Percentiles rank a stretch among this genome's conserved stretches.
phyloP scores from a whole-genome alignment of 495 filamentous ascomycete genomes.

The Penicillium dipodomyicola region DNA sequence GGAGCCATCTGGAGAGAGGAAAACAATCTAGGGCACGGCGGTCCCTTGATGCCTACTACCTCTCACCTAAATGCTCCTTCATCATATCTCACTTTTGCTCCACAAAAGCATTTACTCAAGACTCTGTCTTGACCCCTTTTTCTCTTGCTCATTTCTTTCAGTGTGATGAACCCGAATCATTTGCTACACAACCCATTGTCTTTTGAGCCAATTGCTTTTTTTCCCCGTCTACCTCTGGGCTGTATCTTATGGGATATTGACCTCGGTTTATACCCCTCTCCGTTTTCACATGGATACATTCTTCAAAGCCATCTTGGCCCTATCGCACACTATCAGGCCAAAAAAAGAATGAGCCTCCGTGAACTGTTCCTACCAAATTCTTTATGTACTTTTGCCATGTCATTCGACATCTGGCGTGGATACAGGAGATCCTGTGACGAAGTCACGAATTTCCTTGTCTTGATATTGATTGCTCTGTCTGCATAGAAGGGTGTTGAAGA shows the following conservation, averaged over 20 bases:
- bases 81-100: constrained; percentile 8
- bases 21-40: constrained; percentile 6
- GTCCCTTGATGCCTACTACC: constrained; percentile 1
- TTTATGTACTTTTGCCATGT: constrained; percentile 16
- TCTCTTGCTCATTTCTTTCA: neutral
- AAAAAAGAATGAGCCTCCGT: constrained; percentile 8
- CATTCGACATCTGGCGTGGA: constrained; percentile 27
- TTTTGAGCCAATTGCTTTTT: constrained; percentile 16
- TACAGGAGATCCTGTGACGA: constrained; percentile 35
- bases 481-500: constrained; percentile 19
- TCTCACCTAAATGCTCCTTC: neutral
- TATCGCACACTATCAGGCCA: constrained; percentile 9
- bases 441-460: constrained; percentile 44
- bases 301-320: constrained; percentile 7
- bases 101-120: neutral
- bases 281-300: constrained; percentile 34
- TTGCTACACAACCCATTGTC: constrained; percentile 3
- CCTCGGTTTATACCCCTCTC: constrained; percentile 34
- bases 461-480: constrained; percentile 12
- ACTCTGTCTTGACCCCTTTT: neutral
- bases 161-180: constrained; percentile 3
- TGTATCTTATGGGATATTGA: constrained; percentile 34
- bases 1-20: neutral
- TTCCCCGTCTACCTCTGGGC: constrained; percentile 21
- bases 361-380: constrained; percentile 10